Evolutionary conservation across 2,329 filamentous ascomycete species (phyloP), one percentile per base, ranked within the genome.

Genomic region (Trichoderma citrinoviride): DNA sequence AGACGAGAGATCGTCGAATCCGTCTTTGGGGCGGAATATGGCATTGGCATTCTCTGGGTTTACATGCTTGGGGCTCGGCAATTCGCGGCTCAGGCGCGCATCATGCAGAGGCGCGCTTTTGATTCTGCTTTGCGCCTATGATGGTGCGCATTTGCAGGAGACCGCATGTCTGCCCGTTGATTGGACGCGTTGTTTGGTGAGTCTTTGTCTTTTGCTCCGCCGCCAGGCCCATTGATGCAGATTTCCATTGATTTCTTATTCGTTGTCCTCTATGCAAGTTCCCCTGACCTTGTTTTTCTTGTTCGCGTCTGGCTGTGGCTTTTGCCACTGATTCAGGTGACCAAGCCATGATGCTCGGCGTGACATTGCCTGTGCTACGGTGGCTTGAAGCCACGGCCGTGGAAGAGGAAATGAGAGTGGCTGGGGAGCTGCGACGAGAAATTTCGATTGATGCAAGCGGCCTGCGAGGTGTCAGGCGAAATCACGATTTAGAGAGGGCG

Each of bases 31-130:
- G 7, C 25, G 15, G 27, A 55, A 43, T 19, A 27, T 19, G 14
- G 33, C 33, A 12, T 12, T 19, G 14, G 33, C 33, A 12, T 12
- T 37, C 33, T 27, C 19, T 40, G 19, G 46, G 49, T 14, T 17
- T n/a, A 14, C 40, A 12, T 40, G 21, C 33, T 63, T 29, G 33
- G 49, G n/a, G 56, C 49, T 54, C 60, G 60, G 60, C 40, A 63
- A 63, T 63, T 63, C 40, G 60, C 60, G 60, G 60, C 60, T 63
- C 14, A 47, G 19, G 25, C 47, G 33, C 33, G 33, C 33, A 37
- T 37, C 33, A 37, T 37, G 33, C 33, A 37, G 33, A 37, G 33
- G 33, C 33, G 33, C 33, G 33, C 33, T 37, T 37, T 37, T 14
- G 33, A 37, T 37, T 37, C 33, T 12, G 33, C 33, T 37, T 14